Conservation (phyloP, 2,329 filamentous ascomycete species). For the Fusarium anthophilum region DNA sequence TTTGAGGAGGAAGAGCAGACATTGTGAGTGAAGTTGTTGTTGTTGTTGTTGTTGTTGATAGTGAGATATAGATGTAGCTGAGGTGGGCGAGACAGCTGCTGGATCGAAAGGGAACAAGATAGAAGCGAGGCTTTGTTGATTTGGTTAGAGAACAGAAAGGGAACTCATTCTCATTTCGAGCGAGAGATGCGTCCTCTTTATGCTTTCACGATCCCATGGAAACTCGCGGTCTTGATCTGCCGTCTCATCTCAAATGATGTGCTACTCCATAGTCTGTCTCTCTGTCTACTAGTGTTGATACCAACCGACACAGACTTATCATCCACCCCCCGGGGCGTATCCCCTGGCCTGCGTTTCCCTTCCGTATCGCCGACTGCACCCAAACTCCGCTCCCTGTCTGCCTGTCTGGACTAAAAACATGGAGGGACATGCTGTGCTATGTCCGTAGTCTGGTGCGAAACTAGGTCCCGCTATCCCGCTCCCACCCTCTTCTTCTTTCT, state of each 20-base stretch:
- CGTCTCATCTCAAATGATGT: slow-evolving; percentile 25
- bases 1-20: slow-evolving; percentile 40
- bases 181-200: slow-evolving; percentile 44
- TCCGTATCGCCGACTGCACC: slow-evolving; percentile 36
- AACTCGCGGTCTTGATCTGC: slow-evolving; percentile 6
- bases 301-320: background rate
- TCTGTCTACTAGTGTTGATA: background rate
- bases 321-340: slow-evolving; percentile 18
- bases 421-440: background rate
- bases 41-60: background rate
- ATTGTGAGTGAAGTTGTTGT: slow-evolving; percentile 18
- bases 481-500: background rate
- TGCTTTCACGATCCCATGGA: slow-evolving; percentile 27
- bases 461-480: slow-evolving; percentile 31
- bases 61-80: slow-evolving; percentile 22
- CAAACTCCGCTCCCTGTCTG: background rate
- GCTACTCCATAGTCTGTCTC: slow-evolving; percentile 15
- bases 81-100: slow-evolving; percentile 40
- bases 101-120: slow-evolving; percentile 17
- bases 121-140: slow-evolving; percentile 24
- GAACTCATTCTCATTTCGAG: slow-evolving; percentile 1
- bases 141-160: slow-evolving; percentile 27
- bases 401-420: background rate
- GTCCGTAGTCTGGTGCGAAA: background rate
- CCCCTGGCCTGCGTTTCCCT: slow-evolving; percentile 25